Conservation (phyloP, 1,284 basidiomycete species). For the Leucoagaricus sp. region DNA sequence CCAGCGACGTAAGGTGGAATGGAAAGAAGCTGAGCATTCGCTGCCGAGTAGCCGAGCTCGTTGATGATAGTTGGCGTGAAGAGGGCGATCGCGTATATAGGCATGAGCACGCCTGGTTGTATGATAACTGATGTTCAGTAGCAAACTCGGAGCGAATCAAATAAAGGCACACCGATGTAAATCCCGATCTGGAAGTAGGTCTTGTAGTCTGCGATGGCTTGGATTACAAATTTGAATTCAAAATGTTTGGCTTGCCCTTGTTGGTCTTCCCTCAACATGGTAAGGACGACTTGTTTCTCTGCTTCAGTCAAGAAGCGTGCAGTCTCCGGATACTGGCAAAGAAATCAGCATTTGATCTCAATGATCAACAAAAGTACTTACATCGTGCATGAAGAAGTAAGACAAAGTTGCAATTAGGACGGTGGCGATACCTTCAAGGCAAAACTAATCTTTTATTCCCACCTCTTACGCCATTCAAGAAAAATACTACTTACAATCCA, state of each 20-base stretch:
- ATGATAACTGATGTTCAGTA: no score
- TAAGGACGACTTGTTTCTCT: conserved; percentile 36
- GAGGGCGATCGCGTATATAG: conserved; percentile 36
- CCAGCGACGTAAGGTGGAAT: conserved; percentile 34
- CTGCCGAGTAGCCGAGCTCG: conserved; percentile 30
- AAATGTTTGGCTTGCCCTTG: conserved; percentile 35
- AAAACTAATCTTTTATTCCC: no score
- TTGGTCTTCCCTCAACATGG: conserved; percentile 41
- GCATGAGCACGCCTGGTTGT: conserved; percentile 33
- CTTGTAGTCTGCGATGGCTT: conserved; percentile 32
- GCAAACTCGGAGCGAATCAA: no score
- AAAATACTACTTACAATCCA: no score
- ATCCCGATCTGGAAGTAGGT: conserved; percentile 32
- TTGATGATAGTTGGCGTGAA: conserved; percentile 43
- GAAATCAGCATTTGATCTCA: neutral
- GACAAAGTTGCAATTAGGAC: conserved; percentile 40
- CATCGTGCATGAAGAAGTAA: conserved; percentile 39
- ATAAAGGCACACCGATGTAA: conserved; percentile 32
- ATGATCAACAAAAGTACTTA: conserved; percentile 32
- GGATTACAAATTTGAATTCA: conserved; percentile 37
- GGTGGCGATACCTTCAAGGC: conserved; percentile 35
- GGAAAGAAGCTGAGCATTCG: conserved; percentile 33
- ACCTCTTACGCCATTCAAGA: no score
- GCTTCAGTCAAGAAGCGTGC: conserved; percentile 43
- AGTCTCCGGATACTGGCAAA: conserved; percentile 45